Conservation (phyloP, 805 yeast genomes). For the Starmerella sp. region DNA sequence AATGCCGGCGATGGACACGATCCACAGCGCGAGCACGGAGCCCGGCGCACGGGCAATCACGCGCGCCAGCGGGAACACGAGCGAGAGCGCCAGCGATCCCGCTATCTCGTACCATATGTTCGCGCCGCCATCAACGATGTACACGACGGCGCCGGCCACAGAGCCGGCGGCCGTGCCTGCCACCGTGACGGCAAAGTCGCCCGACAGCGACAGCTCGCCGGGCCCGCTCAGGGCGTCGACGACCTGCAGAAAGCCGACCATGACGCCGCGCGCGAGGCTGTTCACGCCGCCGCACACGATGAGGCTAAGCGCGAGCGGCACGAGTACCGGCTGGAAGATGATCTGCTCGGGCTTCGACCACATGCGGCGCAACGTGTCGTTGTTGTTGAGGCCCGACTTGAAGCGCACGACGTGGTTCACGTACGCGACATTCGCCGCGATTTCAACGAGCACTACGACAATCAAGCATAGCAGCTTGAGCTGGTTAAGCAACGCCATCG, state of each 20-base stretch:
- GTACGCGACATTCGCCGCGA: constrained; percentile 19
- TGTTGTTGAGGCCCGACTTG: constrained; percentile 22
- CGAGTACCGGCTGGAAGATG: constrained; percentile 20
- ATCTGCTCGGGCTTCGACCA: constrained; percentile 24
- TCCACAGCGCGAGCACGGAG: constrained; percentile 13
- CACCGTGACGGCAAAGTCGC: constrained; percentile 14
- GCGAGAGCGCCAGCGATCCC: constrained; percentile 6
- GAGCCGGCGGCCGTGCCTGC: constrained; percentile 16
- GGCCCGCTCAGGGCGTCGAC: constrained; percentile 17
- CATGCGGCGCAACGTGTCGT: constrained; percentile 22
- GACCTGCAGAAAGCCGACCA: constrained; percentile 19
- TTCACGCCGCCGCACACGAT: constrained; percentile 18
- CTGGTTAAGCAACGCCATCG: constrained; percentile 13
- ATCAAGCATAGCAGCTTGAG: constrained; percentile 18
- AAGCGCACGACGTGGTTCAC: constrained; percentile 23
- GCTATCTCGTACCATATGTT: not conserved
- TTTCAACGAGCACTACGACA: constrained; percentile 16
- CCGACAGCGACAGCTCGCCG: constrained; percentile 10
- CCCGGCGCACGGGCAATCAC: constrained; percentile 3
- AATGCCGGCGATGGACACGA: not conserved
- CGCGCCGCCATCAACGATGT: constrained; percentile 19
- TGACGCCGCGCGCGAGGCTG: constrained; percentile 15
- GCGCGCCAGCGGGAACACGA: constrained; percentile 5
- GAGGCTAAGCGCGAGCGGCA: constrained; percentile 17
- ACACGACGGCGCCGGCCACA: constrained; percentile 15